Evolutionary conservation across 495 filamentous ascomycete species (phyloP).

Genomic region (Neurospora africana): DNA sequence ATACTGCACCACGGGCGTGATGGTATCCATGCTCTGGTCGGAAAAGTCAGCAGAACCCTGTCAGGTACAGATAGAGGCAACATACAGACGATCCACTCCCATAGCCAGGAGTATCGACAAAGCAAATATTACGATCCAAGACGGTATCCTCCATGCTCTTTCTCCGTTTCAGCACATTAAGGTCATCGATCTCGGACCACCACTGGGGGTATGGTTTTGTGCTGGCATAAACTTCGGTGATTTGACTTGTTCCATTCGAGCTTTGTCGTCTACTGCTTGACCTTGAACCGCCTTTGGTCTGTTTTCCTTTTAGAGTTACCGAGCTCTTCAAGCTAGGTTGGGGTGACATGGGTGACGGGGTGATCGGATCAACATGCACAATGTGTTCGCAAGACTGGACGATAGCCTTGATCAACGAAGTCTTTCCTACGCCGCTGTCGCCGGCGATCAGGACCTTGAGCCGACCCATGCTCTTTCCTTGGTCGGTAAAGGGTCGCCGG

Average conservation of each 20-base stretch:
- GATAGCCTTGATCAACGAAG: constrained; percentile 83
- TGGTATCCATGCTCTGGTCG: constrained; percentile 48
- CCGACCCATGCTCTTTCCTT: constrained; percentile 71
- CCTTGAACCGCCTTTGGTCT: background rate
- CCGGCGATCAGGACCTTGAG: constrained; percentile 86
- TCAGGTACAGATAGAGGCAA: background rate
- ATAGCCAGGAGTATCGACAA: constrained; percentile 84
- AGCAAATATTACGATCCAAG: constrained; percentile 87
- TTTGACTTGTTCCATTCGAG: constrained; percentile 31
- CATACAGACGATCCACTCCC: constrained; percentile 49
- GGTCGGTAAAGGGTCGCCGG: constrained; percentile 81
- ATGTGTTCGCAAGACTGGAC: constrained; percentile 94
- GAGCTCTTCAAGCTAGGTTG: constrained; percentile 14
- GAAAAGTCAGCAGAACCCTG: constrained; percentile 1
- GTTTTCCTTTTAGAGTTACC: background rate
- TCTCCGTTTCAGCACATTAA: constrained; percentile 54
- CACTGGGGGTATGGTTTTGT: constrained; percentile 86
- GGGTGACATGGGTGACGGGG: constrained; percentile 27
- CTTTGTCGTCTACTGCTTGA: constrained; percentile 1
- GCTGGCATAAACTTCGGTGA: constrained; percentile 83
- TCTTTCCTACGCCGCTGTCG: constrained; percentile 74
- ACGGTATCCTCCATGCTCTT: constrained; percentile 75
- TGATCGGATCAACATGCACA: constrained; percentile 82
- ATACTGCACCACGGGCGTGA: constrained; percentile 61
- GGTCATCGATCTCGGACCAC: constrained; percentile 88